Percentiles rank a stretch among this genome's conserved stretches.
Conservation (phyloP, 768 basidiomycete species). For the Tulasnella calospora region DNA sequence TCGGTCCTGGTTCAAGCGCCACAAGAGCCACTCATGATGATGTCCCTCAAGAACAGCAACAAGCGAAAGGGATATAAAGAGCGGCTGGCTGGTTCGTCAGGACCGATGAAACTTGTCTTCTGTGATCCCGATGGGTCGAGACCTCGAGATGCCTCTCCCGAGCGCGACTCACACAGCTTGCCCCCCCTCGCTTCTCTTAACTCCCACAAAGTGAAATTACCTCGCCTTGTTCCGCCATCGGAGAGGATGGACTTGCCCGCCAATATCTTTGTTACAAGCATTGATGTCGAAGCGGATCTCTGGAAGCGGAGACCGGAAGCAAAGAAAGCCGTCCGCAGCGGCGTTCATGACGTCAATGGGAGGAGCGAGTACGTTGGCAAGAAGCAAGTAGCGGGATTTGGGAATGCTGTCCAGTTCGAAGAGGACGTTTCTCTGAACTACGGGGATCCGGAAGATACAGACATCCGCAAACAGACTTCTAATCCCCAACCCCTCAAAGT, state of each 20-base stretch:
- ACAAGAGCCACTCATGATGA: slow-evolving; percentile 12
- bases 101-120: slow-evolving; percentile 10
- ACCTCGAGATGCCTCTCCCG: background rate
- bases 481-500: background rate
- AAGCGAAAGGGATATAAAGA: slow-evolving; percentile 22
- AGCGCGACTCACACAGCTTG: background rate
- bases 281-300: slow-evolving; percentile 30
- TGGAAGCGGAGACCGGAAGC: slow-evolving; percentile 26
- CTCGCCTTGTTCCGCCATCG: slow-evolving; percentile 21
- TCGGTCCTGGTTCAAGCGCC: background rate
- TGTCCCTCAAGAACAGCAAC: slow-evolving; percentile 22
- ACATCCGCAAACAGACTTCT: background rate
- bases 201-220: background rate
- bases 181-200: background rate
- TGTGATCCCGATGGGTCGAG: background rate
- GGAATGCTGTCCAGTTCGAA: background rate
- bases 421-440: slow-evolving; percentile 6
- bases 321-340: background rate
- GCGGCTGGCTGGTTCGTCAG: background rate
- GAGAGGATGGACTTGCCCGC: slow-evolving; percentile 23
- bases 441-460: background rate
- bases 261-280: slow-evolving; percentile 30
- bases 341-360: background rate
- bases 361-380: background rate
- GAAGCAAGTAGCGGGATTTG: background rate